Base-by-base conservation (phyloP, 768 basidiomycete genomes). In the Royoungia palumana region DNA sequence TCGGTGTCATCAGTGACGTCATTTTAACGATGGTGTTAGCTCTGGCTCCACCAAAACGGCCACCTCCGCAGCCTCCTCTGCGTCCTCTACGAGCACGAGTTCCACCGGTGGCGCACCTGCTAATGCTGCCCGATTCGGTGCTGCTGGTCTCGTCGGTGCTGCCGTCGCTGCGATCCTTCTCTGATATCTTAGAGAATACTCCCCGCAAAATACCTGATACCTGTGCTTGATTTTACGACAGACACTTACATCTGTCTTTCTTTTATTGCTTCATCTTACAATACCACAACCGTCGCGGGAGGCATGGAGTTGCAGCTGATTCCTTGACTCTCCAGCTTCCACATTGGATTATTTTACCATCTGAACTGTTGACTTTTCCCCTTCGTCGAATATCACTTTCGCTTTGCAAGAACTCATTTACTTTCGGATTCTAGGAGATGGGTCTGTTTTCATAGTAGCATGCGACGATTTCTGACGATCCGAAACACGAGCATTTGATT, bases 121-220 rank as follows among this genome's bases (percentile, higher is more conserved):
- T 44, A 75, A 74, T 14, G 47, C 66, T 41, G 59, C 76, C 41
- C 76, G 71, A 28, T 71, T 77, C 41, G 75, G 73, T 35, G 53
- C 72, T 39, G 69, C 75, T 37, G 82, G 72, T 44, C 28, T 62
- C 12, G 47, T 53, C 39, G 67, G 65, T 39, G 73, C 61, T 6
- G 65, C 61, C n/a, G 51, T 71, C 27, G 73, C 62, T 45, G 75
- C 68, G 37, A 48, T 77, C 46, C 57, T 76, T 38, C 62, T 68
- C 34, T 77, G 60, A 69, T 36, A 1, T 20, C 16, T 11, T 11
- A 12, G 6, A 37, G 44, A n/a, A 35, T 38, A 20, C 6, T 19
- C 35, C 32, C 24, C 8, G 11, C 32, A 44, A 61, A 58, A 53
- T 43, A 45, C 50, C 44, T 49, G 30, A 56, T 64, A 65, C 56